These are phyloP conservation scores for Heterobasidion irregulare DNA, from an alignment of 1,284 basidiomycete species.

Conservation along the genomic window DNA sequence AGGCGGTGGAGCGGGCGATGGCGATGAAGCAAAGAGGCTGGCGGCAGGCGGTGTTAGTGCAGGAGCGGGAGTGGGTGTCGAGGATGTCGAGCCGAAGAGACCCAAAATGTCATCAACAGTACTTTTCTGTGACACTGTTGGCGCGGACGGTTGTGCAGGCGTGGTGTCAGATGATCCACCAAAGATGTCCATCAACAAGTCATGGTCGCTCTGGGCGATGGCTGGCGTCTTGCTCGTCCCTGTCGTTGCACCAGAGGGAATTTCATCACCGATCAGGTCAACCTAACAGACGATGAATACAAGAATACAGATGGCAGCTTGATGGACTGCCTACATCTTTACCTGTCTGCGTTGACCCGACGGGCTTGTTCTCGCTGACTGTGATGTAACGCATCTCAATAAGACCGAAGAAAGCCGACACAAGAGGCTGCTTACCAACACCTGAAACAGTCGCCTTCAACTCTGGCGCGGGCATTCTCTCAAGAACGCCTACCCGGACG, in stretches of 20 bases:
- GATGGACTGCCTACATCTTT: conserved; percentile 50
- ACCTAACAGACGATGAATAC: conserved; percentile 25
- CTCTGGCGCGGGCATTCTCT: conserved; percentile 98
- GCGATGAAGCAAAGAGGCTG: conserved; percentile 19
- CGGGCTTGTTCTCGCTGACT: conserved; percentile 92
- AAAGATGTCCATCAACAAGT: conserved; percentile 92
- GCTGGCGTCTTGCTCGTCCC: conserved; percentile 21
- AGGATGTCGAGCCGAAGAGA: conserved; percentile 56
- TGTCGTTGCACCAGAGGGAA: conserved; percentile 30
- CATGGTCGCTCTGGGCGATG: conserved; percentile 68
- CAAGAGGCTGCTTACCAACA: conserved; percentile 50
- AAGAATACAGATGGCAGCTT: not conserved
- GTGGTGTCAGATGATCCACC: conserved; percentile 43
- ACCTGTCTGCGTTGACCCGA: conserved; percentile 77
- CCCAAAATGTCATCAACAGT: conserved; percentile 88
- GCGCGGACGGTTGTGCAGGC: conserved; percentile 30
- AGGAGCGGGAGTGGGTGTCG: conserved; percentile 20
- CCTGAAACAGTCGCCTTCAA: conserved; percentile 92
- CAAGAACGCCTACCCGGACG: conserved; percentile 83
- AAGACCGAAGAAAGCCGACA: not conserved
- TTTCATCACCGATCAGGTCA: conserved; percentile 76
- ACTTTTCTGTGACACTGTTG: conserved; percentile 39
- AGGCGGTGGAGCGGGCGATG: conserved; percentile 25
- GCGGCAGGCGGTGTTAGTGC: conserved; percentile 17
- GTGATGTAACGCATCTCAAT: not conserved